These are phyloP conservation scores for Saksenaea vasiformis DNA, from an alignment of 371 early-diverging fungal genomes.

Conservation along the genomic window DNA sequence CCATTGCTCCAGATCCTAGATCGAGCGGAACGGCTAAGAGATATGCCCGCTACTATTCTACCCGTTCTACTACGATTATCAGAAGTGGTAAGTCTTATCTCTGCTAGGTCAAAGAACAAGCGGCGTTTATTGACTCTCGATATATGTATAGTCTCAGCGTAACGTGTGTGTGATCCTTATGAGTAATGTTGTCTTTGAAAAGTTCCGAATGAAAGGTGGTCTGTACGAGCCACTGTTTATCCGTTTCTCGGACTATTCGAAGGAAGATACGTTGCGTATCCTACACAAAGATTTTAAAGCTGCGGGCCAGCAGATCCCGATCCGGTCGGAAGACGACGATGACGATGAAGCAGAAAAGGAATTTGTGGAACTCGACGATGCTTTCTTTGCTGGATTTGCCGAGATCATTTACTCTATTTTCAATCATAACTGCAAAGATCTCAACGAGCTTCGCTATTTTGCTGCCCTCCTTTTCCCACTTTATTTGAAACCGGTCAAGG, in stretches of 20 bases:
- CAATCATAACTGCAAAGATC: constrained; percentile 74
- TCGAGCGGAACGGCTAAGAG: constrained; percentile 79
- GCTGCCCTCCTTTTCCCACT: constrained; percentile 78
- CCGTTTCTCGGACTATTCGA: constrained; percentile 74
- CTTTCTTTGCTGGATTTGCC: constrained; percentile 68
- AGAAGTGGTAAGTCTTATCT: constrained; percentile 60
- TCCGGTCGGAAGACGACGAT: constrained; percentile 13
- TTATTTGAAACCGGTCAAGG: constrained; percentile 77
- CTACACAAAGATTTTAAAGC: constrained; percentile 67
- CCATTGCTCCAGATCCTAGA: constrained; percentile 64
- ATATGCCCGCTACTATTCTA: constrained; percentile 66
- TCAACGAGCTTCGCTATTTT: constrained; percentile 85
- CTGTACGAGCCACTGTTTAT: constrained; percentile 66
- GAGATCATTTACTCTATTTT: constrained; percentile 78
- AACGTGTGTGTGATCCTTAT: constrained; percentile 76
- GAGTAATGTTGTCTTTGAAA: constrained; percentile 76
- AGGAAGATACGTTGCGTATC: constrained; percentile 71
- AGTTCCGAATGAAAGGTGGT: constrained; percentile 71
- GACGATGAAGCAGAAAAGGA: constrained; percentile 18
- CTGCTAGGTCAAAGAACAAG: not conserved
- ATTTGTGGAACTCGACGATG: constrained; percentile 44
- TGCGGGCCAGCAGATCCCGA: constrained; percentile 14
- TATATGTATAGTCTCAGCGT: constrained; percentile 44
- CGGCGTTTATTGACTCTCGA: not conserved
- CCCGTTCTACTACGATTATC: constrained; percentile 70